Evolutionary conservation across 768 basidiomycete genomes (phyloP), one percentile per base, ranked within the genome.

Genomic region (Trichaptum fuscoviolaceum): DNA sequence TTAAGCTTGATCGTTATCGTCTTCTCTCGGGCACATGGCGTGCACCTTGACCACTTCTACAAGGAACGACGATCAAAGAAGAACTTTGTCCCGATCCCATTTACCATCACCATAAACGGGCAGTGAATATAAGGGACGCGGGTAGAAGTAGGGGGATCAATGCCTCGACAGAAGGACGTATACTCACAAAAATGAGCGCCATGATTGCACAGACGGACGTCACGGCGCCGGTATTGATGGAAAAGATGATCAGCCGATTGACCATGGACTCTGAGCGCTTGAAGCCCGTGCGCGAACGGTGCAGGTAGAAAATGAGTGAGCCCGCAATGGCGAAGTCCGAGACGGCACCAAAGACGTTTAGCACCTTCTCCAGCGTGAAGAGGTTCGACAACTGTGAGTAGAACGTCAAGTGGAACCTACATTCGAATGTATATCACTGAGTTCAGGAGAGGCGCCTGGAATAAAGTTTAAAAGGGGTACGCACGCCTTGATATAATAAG

Each of bases 141-240:
- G 10, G 15, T 20, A 52, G 42, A 52, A 20, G 42, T 2, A 52
- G 42, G 42, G 12, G 42, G 42, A 52, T 12, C 42, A 52, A 52
- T 15, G 2, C 6, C 12, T 12, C n/a, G 20, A 52, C 12, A 52
- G 20, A 52, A 52, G 10, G 30, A 30, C 8, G 30, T 30, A 2
- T 30, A 63, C 63, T 24, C 36, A 63, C 63, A n/a, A 35, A 27
- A 12, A 63, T 52, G 7, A 63, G 63, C 34, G 63, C 25, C 63
- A 52, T 52, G 63, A 63, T 63, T 10, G 63, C 63, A 26, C 63
- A 63, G 12, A 63, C 12, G 17, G 60, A 61, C 10, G 42, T 52
- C 6, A 52, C 42, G 42, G 42, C 42, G 42, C 63, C 63, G 34
- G 63, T 63, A 24, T 63, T 63, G 24, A 63, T 52, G 24, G 34